Percentiles rank a stretch among this genome's conserved stretches.
Evolutionary conservation across 2,329 filamentous ascomycete species (phyloP).

Genomic region (Beauveria sp.): DNA sequence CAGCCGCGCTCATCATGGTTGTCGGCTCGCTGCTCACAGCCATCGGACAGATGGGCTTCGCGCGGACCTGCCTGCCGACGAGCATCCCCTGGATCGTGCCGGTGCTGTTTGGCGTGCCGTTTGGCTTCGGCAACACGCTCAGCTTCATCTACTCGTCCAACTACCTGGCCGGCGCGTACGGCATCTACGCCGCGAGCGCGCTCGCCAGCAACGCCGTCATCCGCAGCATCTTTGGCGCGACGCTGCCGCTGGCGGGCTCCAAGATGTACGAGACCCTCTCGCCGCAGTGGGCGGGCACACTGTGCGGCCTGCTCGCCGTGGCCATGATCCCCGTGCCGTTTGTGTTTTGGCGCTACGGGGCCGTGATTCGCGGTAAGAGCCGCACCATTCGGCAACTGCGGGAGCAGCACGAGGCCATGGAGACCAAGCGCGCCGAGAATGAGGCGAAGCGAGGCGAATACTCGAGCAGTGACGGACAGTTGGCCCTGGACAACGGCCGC

Average conservation of each 20-base stretch:
- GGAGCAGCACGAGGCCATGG: constrained; percentile 34
- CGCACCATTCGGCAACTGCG: constrained; percentile 37
- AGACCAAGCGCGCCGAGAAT: constrained; percentile 24
- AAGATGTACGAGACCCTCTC: constrained; percentile 63
- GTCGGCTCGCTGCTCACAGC: constrained; percentile 69
- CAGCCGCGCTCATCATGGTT: constrained; percentile 72
- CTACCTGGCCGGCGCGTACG: constrained; percentile 71
- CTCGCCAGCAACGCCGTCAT: constrained; percentile 64
- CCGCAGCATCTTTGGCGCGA: constrained; percentile 10
- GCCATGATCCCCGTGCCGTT: constrained; percentile 72
- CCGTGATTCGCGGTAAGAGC: constrained; percentile 44
- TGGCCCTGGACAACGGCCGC: not conserved
- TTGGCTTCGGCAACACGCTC: constrained; percentile 67
- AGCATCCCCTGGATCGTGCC: constrained; percentile 77
- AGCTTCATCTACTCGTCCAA: constrained; percentile 79
- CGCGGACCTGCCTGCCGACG: constrained; percentile 75
- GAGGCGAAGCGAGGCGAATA: constrained; percentile 18
- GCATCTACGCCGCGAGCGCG: constrained; percentile 74
- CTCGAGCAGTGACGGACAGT: constrained; percentile 8
- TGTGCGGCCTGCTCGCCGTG: constrained; percentile 67
- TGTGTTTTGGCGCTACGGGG: constrained; percentile 62
- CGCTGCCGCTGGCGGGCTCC: constrained; percentile 32
- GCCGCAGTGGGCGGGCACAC: constrained; percentile 71
- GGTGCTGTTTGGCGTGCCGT: constrained; percentile 70
- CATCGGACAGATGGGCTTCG: constrained; percentile 75